phyloP scores from a whole-genome alignment of 2,329 filamentous ascomycete genomes.

The Didymella glomerata region DNA sequence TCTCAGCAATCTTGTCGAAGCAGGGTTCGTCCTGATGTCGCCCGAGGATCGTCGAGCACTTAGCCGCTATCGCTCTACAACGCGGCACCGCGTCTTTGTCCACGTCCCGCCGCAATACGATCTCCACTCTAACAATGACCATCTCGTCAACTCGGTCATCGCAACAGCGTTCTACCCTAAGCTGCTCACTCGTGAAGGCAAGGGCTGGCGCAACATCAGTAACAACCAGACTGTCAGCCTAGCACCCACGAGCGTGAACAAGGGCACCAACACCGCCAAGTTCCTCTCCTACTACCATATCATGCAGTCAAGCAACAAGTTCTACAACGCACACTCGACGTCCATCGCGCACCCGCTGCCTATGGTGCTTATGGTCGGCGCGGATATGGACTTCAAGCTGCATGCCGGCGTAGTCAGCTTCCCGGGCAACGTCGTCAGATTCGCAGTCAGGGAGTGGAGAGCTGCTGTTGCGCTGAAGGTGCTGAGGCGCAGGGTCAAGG shows the following conservation, averaged over 20 bases:
- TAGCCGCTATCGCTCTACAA: conserved; percentile 72
- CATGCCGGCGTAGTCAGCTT: conserved; percentile 87
- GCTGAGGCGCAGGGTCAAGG: conserved; percentile 75
- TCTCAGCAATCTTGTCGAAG: conserved; percentile 82
- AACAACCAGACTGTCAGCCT: conserved; percentile 92
- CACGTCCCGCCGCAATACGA: conserved; percentile 80
- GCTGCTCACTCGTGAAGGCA: conserved; percentile 81
- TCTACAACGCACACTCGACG: conserved; percentile 79
- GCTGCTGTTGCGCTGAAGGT: conserved; percentile 88
- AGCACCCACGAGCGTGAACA: conserved; percentile 90
- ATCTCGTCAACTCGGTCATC: conserved; percentile 80
- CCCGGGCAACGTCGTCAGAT: conserved; percentile 86
- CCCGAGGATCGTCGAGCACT: conserved; percentile 75
- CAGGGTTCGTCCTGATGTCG: conserved; percentile 80
- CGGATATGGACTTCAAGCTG: conserved; percentile 83
- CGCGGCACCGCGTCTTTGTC: conserved; percentile 78
- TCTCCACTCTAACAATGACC: conserved; percentile 79
- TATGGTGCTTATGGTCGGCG: conserved; percentile 76
- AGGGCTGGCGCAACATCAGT: conserved; percentile 87
- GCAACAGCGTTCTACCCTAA: conserved; percentile 97
- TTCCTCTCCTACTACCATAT: conserved; percentile 98
- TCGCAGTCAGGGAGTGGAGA: conserved; percentile 88
- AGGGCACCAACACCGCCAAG: conserved; percentile 65
- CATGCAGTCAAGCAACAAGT: conserved; percentile 85
- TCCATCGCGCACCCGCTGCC: conserved; percentile 82